A percentile compares a stretch with the other conserved stretches of the same genome.
Conservation (phyloP, 164 flowering plant genomes). For the Hamamelis virginiana region DNA sequence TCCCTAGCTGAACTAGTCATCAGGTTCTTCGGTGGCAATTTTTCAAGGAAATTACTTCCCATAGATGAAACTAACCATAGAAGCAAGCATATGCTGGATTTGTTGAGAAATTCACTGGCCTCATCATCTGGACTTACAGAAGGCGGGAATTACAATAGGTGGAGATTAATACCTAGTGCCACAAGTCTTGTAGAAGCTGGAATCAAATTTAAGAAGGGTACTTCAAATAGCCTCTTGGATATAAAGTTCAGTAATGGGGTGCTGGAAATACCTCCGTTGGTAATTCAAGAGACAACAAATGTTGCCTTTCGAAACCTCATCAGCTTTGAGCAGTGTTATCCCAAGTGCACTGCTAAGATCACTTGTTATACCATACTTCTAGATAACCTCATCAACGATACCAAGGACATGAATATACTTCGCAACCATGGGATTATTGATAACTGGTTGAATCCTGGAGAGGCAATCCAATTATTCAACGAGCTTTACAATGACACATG, state of each 20-base stretch:
- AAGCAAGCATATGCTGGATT: conserved; percentile 16
- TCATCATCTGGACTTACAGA: neutral
- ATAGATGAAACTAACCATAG: neutral
- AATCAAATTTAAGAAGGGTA: conserved; percentile 6
- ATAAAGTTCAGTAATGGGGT: conserved; percentile 17
- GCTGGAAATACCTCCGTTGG: conserved; percentile 20
- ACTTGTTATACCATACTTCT: conserved; percentile 16
- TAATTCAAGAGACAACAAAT: conserved; percentile 6
- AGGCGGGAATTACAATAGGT: no score
- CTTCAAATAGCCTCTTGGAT: conserved; percentile 1
- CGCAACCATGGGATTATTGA: neutral
- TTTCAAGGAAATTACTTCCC: neutral
- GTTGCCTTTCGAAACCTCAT: conserved; percentile 21
- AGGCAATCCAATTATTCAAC: conserved; percentile 10
- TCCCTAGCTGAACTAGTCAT: conserved; percentile 3
- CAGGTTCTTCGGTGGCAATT: neutral
- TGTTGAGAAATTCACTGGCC: neutral
- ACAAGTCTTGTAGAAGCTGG: conserved; percentile 17
- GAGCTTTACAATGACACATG: conserved; percentile 5
- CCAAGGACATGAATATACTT: conserved; percentile 16
- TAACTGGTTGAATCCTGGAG: conserved; percentile 7
- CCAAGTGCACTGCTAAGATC: neutral
- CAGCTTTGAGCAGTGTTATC: conserved; percentile 19
- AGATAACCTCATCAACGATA: conserved; percentile 15
- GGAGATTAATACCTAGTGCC: neutral